These are phyloP conservation scores for Cordyceps cateniannulata DNA, from an alignment of 2,329 filamentous ascomycete species.

Conservation along the genomic window DNA sequence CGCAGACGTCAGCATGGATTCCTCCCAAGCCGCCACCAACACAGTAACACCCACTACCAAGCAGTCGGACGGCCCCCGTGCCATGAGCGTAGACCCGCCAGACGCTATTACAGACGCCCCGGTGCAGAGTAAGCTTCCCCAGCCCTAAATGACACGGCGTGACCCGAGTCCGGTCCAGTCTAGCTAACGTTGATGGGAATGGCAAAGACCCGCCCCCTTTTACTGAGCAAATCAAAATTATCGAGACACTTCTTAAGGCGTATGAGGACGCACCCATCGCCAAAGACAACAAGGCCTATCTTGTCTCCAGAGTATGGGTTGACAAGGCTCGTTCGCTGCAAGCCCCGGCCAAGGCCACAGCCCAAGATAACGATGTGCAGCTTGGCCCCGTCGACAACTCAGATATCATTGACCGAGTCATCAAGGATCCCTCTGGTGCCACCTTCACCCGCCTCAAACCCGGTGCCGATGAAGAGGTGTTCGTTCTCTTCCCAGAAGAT, in stretches of 20 bases:
- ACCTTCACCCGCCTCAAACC: slow-evolving; percentile 69
- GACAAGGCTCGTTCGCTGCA: slow-evolving; percentile 62
- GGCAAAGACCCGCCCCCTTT: slow-evolving; percentile 30
- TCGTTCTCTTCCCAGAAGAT: slow-evolving; percentile 67
- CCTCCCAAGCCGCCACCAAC: slow-evolving; percentile 21
- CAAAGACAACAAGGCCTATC: slow-evolving; percentile 68
- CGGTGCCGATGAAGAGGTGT: slow-evolving; percentile 62
- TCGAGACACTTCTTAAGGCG: slow-evolving; percentile 54
- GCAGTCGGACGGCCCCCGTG: slow-evolving; percentile 22
- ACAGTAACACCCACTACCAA: slow-evolving; percentile 15
- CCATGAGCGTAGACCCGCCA: slow-evolving; percentile 36
- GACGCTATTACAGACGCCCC: slow-evolving; percentile 16
- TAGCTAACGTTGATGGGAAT: not conserved
- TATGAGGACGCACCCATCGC: slow-evolving; percentile 47
- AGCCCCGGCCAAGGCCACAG: slow-evolving; percentile 48
- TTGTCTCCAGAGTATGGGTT: slow-evolving; percentile 78
- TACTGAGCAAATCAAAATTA: slow-evolving; percentile 62
- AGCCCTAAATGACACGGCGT: not conserved
- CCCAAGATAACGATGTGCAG: slow-evolving; percentile 52
- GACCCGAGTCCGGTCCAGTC: not conserved
- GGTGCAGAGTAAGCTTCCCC: slow-evolving; percentile 22
- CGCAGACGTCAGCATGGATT: slow-evolving; percentile 41
- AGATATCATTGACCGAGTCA: slow-evolving; percentile 63
- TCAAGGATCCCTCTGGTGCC: slow-evolving; percentile 41
- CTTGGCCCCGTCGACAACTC: slow-evolving; percentile 84